Conservation (phyloP, 345 rosid species). For the Citrus hindsii region DNA sequence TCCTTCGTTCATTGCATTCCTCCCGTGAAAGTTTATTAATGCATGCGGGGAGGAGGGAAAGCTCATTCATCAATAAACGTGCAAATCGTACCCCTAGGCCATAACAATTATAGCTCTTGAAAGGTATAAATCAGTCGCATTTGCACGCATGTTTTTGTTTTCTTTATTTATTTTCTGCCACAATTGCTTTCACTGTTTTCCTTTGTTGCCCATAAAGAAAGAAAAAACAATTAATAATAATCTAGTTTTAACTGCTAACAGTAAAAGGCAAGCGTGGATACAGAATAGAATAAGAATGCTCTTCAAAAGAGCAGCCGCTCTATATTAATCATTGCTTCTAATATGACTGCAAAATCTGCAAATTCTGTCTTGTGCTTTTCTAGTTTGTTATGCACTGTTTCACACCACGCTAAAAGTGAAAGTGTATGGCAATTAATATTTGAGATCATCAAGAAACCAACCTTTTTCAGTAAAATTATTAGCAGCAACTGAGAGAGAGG, state of each 20-base stretch:
- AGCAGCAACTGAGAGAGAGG: constrained; percentile 19
- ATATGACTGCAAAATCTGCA: constrained; percentile 29
- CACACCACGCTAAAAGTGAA: constrained; percentile 14
- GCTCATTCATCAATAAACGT: constrained; percentile 16
- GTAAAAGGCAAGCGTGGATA: constrained; percentile 2
- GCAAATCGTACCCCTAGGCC: not conserved
- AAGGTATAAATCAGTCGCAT: not conserved
- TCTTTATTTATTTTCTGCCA: not conserved
- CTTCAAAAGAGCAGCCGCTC: not conserved
- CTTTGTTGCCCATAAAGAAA: not conserved
- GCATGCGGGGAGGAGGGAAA: constrained; percentile 10
- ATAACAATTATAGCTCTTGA: not conserved
- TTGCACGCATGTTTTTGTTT: constrained; percentile 1
- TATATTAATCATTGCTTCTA: not conserved
- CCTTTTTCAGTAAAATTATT: constrained; percentile 45
- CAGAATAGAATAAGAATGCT: not conserved
- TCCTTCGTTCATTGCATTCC: not conserved
- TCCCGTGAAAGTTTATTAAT: constrained; percentile 3
- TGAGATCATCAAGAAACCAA: constrained; percentile 28
- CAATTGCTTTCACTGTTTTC: not conserved
- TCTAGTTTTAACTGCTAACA: not conserved
- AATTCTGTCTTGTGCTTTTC: constrained; percentile 25
- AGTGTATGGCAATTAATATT: constrained; percentile 2
- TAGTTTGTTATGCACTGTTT: constrained; percentile 24
- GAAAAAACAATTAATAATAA: not conserved